Evolutionary conservation across 495 filamentous ascomycete species (phyloP), one percentile per base, ranked within the genome.

Genomic region (Cladorrhinum samala): DNA sequence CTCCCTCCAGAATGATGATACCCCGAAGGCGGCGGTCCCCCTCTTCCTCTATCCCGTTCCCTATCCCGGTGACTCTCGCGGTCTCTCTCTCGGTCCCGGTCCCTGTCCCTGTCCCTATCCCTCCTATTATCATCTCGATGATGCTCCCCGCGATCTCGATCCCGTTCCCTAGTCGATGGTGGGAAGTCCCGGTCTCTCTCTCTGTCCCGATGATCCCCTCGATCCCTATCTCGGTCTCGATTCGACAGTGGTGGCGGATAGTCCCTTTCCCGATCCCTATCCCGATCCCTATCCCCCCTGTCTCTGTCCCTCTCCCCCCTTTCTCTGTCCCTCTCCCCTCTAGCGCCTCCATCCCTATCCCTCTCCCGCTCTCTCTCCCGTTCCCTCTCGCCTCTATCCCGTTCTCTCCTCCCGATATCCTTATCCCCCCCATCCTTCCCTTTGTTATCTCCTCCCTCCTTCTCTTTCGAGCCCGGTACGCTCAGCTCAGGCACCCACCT

Each of bases 401-500:
- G 46, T 30, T 23, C 25, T 21, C 52, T 36, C 5, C 40, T 43
- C 18, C 45, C 19, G 25, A 21, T 46, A 11, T n/a, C 43, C 17
- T 9, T 46, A 6, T 14, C 23, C 13, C n/a, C 17, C 50, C 11
- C 45, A 3, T 56, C 54, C 5, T 42, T 4, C 18, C 54, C 47
- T 1, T 33, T 38, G 5, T 48, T 42, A 17, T 45, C 52, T n/a
- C 36, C 53, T 18, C 24, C 47, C 7, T 57, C 56, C 14, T 44
- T 9, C 14, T 57, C 53, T 50, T 44, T 49, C 38, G 30, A 21
- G 18, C 33, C 44, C 38, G 27, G 16, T 41, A 46, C 39, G 49
- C 9, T 41, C 3, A 67, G 48, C 45, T 51, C 48, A 1, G 61
- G 54, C 9, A 18, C 14, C 70, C 70, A 74, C 13, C 50, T 51